Base-by-base conservation (phyloP, 202 grass and related monocot genomes). In the Hordeum pubiflorum region DNA sequence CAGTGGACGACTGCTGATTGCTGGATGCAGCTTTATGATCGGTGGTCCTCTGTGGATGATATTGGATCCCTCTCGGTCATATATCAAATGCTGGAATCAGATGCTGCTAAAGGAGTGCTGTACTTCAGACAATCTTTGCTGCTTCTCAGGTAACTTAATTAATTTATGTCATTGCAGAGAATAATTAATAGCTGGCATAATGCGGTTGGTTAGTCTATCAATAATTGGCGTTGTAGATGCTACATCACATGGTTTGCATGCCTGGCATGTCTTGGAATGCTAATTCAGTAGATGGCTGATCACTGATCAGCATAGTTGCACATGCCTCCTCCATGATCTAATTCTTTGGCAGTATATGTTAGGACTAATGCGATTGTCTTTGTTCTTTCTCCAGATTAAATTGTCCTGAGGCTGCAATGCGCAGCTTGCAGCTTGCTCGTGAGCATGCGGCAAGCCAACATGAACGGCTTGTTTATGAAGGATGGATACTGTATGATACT, bases 61-160 rank as follows among this genome's bases (percentile, higher is more conserved):
- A 93, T 95, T 21, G 96, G 96, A 70, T 98, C 96, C 13, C 92
- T 98, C 75, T 93, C 91, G 6, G 96, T 98, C 71, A 98, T 98
- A 80, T 93, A 94, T 86, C 96, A 99, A 84, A 99, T 99, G 96
- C 89, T 99, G n/a, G 92, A 99, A 72, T 93, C 92, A 22, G 92
- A 96, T 88, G 89, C 89, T 63, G 82, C 90, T 63, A 95, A 99
- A 84, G 96, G 96, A 46, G 87, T 99, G 72, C 87, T 99, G 59
- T 99, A 96, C 81, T 99, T 99, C 55, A 90, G 92, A 72, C 96
- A 99, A 75, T 99, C 96, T 91, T 89, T 99, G 83, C 92, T 99
- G 74, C 96, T 99, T 77, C 87, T 99, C 34, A 99, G 96, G 96
- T 96, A 91, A 86, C 5, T 86, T 58, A 68, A 73, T 23, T 76